phyloP scores from a whole-genome alignment of 129 eudicot genomes.

The Helianthus tuberosus region DNA sequence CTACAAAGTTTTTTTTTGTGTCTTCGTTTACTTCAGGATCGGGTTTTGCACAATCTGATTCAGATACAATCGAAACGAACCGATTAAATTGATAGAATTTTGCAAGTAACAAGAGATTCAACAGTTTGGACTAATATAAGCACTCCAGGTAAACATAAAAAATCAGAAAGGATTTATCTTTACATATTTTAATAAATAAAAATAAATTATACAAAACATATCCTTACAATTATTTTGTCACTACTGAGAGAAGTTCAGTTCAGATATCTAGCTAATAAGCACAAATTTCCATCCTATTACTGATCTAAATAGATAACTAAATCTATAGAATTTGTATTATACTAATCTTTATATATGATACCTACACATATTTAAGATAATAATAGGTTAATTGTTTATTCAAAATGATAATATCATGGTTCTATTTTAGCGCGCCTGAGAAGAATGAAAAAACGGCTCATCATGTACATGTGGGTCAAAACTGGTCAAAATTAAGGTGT shows the following conservation, averaged over 20 bases:
- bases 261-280: background rate
- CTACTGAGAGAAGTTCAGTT: background rate
- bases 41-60: conserved; percentile 79
- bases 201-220: background rate
- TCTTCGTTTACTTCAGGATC: conserved; percentile 89
- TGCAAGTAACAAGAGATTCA: background rate
- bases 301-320: background rate
- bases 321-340: background rate
- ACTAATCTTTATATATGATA: background rate
- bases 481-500: too few relatives aligned
- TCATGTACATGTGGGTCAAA: too few relatives aligned
- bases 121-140: background rate
- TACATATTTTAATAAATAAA: background rate
- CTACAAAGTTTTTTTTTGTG: conserved; percentile 77
- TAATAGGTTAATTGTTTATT: background rate
- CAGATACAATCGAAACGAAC: background rate
- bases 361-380: background rate
- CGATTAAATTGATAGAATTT: background rate
- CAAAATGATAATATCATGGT: too few relatives aligned
- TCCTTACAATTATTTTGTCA: background rate
- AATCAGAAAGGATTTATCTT: background rate
- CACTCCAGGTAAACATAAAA: background rate
- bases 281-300: background rate
- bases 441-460: too few relatives aligned
- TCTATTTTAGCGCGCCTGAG: too few relatives aligned